Evolutionary conservation across 2,329 filamentous ascomycete species (phyloP).

Genomic region (Chaetoscypha palmicola): DNA sequence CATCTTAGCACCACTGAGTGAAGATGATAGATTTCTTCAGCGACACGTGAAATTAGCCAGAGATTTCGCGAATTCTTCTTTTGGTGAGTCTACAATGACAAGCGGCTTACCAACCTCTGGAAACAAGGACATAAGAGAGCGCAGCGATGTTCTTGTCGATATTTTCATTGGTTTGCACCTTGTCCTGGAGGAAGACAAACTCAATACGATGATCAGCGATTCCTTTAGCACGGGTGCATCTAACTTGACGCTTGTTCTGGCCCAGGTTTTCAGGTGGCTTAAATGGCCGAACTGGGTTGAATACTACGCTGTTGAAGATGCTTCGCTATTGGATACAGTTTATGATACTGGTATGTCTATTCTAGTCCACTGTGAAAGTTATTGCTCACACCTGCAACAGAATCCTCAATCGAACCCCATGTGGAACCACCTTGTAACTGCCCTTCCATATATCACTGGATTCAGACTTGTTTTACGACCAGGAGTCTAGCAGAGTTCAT

Average conservation of each 20-base stretch:
- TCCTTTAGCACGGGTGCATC: slow-evolving; percentile 37
- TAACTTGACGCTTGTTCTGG: slow-evolving; percentile 64
- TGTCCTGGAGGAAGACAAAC: slow-evolving; percentile 81
- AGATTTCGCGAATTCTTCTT: slow-evolving; percentile 54
- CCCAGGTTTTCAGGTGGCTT: slow-evolving; percentile 78
- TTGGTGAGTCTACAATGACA: slow-evolving; percentile 47
- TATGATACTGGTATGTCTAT: slow-evolving; percentile 45
- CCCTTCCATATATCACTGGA: slow-evolving; percentile 52
- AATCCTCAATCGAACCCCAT: slow-evolving; percentile 13
- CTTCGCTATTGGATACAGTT: slow-evolving; percentile 42
- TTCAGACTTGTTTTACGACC: slow-evolving; percentile 36
- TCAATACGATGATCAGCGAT: slow-evolving; percentile 55
- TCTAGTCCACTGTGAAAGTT: too few relatives aligned
- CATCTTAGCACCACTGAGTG: slow-evolving; percentile 31
- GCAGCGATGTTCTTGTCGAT: slow-evolving; percentile 56
- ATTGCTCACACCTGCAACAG: too few relatives aligned
- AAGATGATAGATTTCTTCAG: slow-evolving; percentile 47
- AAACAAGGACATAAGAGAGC: slow-evolving; percentile 45
- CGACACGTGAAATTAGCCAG: slow-evolving; percentile 52
- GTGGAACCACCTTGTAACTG: slow-evolving; percentile 46
- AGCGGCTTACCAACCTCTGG: slow-evolving; percentile 61
- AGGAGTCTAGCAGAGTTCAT: slow-evolving; percentile 36
- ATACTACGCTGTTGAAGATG: slow-evolving; percentile 56
- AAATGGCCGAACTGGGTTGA: slow-evolving; percentile 60
- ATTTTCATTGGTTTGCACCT: slow-evolving; percentile 75